Conservation (phyloP, 169 alveolate genomes). For the Plasmodium malariae region DNA sequence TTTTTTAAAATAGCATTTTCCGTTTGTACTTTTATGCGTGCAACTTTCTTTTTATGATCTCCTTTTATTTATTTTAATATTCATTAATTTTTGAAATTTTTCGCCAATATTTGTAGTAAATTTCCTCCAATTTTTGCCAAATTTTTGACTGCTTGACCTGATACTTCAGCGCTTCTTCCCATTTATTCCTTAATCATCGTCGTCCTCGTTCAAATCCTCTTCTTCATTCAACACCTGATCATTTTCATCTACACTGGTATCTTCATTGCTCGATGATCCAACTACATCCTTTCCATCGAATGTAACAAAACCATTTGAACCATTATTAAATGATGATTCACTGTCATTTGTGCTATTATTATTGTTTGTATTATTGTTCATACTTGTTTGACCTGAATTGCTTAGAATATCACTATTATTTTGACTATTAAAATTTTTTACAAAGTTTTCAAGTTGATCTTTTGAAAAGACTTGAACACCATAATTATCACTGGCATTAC, state of each 20-base stretch:
- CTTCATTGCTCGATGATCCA: slow-evolving; percentile 1
- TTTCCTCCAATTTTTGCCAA: too few species aligned
- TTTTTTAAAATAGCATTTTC: too few species aligned
- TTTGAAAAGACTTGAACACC: slow-evolving; percentile 22
- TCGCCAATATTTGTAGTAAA: too few species aligned
- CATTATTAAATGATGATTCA: not conserved
- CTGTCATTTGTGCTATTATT: not conserved
- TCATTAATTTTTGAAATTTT: too few species aligned
- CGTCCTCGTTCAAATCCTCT: not conserved
- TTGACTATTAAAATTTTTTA: not conserved
- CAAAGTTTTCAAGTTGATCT: slow-evolving; percentile 57
- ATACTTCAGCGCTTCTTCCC: not conserved
- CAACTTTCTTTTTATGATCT: too few species aligned
- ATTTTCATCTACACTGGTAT: slow-evolving; percentile 1
- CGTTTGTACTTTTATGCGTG: too few species aligned
- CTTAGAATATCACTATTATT: not conserved
- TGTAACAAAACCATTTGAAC: slow-evolving; percentile 6
- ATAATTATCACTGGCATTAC: not conserved
- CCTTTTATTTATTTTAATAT: too few species aligned
- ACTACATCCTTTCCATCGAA: slow-evolving; percentile 15
- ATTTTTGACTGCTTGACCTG: too few species aligned
- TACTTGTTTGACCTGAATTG: not conserved
- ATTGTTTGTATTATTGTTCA: not conserved
- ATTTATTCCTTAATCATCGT: not conserved
- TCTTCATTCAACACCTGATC: slow-evolving; percentile 27